A percentile compares a stretch with the other conserved stretches of the same genome.
phyloP scores from a whole-genome alignment of 2,329 filamentous ascomycete species.

The Pezicula rhizophila region DNA sequence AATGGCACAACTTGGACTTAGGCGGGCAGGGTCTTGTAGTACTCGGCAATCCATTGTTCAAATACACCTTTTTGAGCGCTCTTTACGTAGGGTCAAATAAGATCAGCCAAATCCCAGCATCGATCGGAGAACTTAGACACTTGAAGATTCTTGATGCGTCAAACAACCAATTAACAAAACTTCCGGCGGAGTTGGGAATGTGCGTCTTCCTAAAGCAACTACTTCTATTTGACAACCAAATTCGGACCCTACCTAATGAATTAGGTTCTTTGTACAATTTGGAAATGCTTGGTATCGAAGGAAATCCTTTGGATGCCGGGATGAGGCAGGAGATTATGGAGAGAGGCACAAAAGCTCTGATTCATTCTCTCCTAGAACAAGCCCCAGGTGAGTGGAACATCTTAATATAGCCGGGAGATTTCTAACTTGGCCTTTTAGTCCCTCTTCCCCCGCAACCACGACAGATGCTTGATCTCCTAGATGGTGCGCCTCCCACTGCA shows the following conservation, averaged over 20 bases:
- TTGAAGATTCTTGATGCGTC: constrained; percentile 83
- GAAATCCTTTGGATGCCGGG: constrained; percentile 74
- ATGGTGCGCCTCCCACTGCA: constrained; percentile 47
- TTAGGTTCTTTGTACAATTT: constrained; percentile 83
- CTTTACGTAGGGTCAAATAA: constrained; percentile 94
- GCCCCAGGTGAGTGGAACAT: constrained; percentile 63
- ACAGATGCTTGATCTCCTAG: constrained; percentile 71
- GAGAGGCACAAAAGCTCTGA: constrained; percentile 77
- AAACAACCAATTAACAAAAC: constrained; percentile 72
- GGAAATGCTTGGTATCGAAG: constrained; percentile 85
- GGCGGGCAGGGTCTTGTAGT: constrained; percentile 92
- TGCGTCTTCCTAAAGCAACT: constrained; percentile 85
- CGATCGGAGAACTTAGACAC: constrained; percentile 76
- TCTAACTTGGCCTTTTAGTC: constrained; percentile 41
- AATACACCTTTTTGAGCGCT: constrained; percentile 83
- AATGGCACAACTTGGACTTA: constrained; percentile 91
- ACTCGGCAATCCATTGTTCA: constrained; percentile 72
- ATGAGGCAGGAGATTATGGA: constrained; percentile 80
- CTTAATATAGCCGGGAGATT: constrained; percentile 17
- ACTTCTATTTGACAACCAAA: constrained; percentile 83
- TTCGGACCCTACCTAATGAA: constrained; percentile 76
- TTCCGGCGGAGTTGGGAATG: constrained; percentile 94
- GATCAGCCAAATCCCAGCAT: constrained; percentile 69
- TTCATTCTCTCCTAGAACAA: constrained; percentile 76
- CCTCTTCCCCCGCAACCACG: constrained; percentile 72